Percentiles rank a stretch among this genome's conserved stretches.
phyloP scores from a whole-genome alignment of 148 eudicot species.

The Limonium bicolor region DNA sequence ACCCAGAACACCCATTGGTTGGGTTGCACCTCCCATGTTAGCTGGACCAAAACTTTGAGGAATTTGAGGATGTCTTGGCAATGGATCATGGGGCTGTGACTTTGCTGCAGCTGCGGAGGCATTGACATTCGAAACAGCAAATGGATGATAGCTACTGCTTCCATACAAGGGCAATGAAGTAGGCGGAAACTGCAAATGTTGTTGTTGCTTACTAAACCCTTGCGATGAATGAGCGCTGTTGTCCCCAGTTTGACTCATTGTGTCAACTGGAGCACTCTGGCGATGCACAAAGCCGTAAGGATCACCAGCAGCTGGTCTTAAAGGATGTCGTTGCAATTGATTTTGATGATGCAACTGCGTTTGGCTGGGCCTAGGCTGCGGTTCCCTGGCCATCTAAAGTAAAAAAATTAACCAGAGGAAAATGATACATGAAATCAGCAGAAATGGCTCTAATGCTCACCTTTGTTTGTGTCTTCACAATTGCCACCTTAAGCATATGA shows the following conservation, averaged over 20 bases:
- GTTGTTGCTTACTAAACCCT: constrained; percentile 64
- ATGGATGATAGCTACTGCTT: constrained; percentile 27
- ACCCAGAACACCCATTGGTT: constrained; percentile 23
- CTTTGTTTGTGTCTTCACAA: constrained; percentile 61
- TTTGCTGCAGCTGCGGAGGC: constrained; percentile 30
- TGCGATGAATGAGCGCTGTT: constrained; percentile 26
- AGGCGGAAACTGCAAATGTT: constrained; percentile 59
- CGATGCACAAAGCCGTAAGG: constrained; percentile 26
- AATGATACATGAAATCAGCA: not conserved
- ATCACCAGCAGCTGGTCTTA: constrained; percentile 26
- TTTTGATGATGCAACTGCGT: constrained; percentile 27
- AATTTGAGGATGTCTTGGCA: constrained; percentile 36
- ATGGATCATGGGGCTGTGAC: constrained; percentile 37
- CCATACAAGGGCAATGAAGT: constrained; percentile 56
- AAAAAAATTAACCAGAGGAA: not conserved
- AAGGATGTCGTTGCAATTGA: constrained; percentile 24
- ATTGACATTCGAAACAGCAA: constrained; percentile 28
- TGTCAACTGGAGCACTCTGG: constrained; percentile 13
- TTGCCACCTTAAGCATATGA: constrained; percentile 83
- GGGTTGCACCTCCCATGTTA: constrained; percentile 25
- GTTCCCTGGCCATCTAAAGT: constrained; percentile 20
- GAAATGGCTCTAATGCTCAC: constrained; percentile 16
- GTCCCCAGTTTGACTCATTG: constrained; percentile 30
- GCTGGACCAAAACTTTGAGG: constrained; percentile 37
- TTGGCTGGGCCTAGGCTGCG: constrained; percentile 26